Conservation (phyloP, 2,329 filamentous ascomycete genomes). For the Purpureocillium takamizusanense region DNA sequence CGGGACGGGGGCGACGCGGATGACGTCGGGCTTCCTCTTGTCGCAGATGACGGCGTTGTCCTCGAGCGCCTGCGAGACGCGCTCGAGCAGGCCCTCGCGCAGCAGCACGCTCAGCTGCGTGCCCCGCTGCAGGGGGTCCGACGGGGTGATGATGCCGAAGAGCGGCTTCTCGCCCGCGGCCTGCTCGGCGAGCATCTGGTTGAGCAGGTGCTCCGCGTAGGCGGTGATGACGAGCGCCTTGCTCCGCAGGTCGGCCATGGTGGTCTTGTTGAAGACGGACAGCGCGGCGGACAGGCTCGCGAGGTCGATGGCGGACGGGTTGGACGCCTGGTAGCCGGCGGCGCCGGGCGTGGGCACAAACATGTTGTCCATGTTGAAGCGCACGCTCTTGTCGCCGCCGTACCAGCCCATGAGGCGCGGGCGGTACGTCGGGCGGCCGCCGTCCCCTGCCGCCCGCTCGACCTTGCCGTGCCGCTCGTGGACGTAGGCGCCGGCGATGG, state of each 20-base stretch:
- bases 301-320: conserved; percentile 70
- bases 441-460: conserved; percentile 23
- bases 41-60: conserved; percentile 67
- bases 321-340: conserved; percentile 75
- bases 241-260: conserved; percentile 57
- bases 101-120: conserved; percentile 72
- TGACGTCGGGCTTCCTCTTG: conserved; percentile 76
- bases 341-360: conserved; percentile 74
- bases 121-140: conserved; percentile 58
- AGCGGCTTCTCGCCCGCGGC: conserved; percentile 21
- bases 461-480: conserved; percentile 64
- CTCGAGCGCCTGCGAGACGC: conserved; percentile 54
- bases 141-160: conserved; percentile 61
- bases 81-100: conserved; percentile 59
- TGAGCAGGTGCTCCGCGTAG: conserved; percentile 64
- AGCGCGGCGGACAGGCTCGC: conserved; percentile 66
- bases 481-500: conserved; percentile 73
- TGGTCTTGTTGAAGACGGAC: conserved; percentile 63
- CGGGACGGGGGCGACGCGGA: conserved; percentile 74
- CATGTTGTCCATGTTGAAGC: conserved; percentile 76
- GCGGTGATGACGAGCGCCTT: conserved; percentile 67
- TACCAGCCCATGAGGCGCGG: conserved; percentile 78
- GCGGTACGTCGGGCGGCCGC: conserved; percentile 37
- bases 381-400: conserved; percentile 65
- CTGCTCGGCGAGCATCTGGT: conserved; percentile 27